Evolutionary conservation across 139 green algal species (phyloP).

Genomic region (Coccomyxa sp.): DNA sequence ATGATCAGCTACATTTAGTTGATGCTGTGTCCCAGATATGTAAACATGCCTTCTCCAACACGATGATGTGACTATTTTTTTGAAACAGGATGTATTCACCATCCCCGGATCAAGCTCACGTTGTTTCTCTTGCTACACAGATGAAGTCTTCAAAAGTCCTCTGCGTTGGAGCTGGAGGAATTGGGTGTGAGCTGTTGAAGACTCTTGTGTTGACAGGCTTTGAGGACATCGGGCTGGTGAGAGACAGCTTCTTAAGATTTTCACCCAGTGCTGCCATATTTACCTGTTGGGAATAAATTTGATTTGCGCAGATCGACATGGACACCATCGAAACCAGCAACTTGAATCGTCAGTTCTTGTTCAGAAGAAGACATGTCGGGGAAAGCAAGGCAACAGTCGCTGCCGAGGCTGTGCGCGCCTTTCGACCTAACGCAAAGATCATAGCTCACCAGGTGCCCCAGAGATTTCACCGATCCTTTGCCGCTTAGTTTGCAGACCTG

Average conservation of each 20-base stretch:
- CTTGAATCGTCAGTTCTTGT: slow-evolving; percentile 98
- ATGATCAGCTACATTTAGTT: no score
- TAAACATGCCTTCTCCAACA: no score
- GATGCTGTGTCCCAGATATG: no score
- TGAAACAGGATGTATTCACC: no score
- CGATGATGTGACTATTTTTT: no score
- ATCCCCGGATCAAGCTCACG: no score
- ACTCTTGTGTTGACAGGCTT: slow-evolving; percentile 92
- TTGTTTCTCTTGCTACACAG: slow-evolving; percentile 16
- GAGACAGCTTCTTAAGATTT: background rate
- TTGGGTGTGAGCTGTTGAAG: slow-evolving; percentile 98
- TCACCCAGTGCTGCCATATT: background rate
- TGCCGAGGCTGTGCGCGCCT: slow-evolving; percentile 60
- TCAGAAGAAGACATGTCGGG: slow-evolving; percentile 90
- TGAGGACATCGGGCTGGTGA: slow-evolving; percentile 81
- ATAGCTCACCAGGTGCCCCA: slow-evolving; percentile 56
- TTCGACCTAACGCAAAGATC: slow-evolving; percentile 62
- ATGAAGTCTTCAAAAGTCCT: slow-evolving; percentile 70
- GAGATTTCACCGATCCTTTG: no score
- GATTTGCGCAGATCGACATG: slow-evolving; percentile 83
- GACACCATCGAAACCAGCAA: slow-evolving; percentile 99
- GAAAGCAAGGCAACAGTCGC: slow-evolving; percentile 90
- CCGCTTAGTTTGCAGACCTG: no score
- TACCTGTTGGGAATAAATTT: background rate
- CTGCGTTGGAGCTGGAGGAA: slow-evolving; percentile 92